phyloP scores from a whole-genome alignment of 805 yeast genomes.

The Debaryomyces hansenii region DNA sequence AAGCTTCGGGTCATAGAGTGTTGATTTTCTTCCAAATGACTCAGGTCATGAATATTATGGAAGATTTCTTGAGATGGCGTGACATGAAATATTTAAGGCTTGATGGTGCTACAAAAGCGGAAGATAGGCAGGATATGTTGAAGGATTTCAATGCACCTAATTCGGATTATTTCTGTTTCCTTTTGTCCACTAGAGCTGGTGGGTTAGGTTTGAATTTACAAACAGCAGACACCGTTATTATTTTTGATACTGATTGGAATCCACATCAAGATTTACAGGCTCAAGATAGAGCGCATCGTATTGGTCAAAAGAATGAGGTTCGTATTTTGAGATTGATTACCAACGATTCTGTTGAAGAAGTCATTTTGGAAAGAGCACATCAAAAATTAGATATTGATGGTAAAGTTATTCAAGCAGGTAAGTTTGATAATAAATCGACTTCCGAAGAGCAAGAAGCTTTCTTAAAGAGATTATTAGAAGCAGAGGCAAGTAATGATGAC shows the following conservation, averaged over 20 bases:
- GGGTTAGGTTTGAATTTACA: slow-evolving; percentile 84
- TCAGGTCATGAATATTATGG: slow-evolving; percentile 88
- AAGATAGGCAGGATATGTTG: slow-evolving; percentile 75
- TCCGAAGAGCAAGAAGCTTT: slow-evolving; percentile 86
- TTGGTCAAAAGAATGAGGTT: slow-evolving; percentile 87
- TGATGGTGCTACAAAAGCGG: slow-evolving; percentile 84
- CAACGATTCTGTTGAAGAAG: slow-evolving; percentile 78
- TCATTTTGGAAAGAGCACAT: slow-evolving; percentile 77
- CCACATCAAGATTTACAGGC: slow-evolving; percentile 92
- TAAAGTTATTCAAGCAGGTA: slow-evolving; percentile 89
- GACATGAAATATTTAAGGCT: slow-evolving; percentile 71
- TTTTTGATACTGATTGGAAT: slow-evolving; percentile 88
- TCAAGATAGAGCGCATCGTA: slow-evolving; percentile 87
- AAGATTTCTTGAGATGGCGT: slow-evolving; percentile 69
- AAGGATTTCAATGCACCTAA: slow-evolving; percentile 72
- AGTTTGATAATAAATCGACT: slow-evolving; percentile 82
- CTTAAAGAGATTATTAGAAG: slow-evolving; percentile 68
- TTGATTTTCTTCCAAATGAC: slow-evolving; percentile 88
- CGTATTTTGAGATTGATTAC: slow-evolving; percentile 78
- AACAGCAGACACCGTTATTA: slow-evolving; percentile 84
- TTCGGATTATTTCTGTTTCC: slow-evolving; percentile 76
- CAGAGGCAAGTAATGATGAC: slow-evolving; percentile 56
- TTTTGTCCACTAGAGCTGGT: slow-evolving; percentile 85
- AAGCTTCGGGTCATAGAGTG: slow-evolving; percentile 73
- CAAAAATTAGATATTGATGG: slow-evolving; percentile 85